A percentile compares a stretch with the other conserved stretches of the same genome.
Evolutionary conservation across 208 protist genomes (phyloP).

Genomic region (Trypanosoma brucei): DNA sequence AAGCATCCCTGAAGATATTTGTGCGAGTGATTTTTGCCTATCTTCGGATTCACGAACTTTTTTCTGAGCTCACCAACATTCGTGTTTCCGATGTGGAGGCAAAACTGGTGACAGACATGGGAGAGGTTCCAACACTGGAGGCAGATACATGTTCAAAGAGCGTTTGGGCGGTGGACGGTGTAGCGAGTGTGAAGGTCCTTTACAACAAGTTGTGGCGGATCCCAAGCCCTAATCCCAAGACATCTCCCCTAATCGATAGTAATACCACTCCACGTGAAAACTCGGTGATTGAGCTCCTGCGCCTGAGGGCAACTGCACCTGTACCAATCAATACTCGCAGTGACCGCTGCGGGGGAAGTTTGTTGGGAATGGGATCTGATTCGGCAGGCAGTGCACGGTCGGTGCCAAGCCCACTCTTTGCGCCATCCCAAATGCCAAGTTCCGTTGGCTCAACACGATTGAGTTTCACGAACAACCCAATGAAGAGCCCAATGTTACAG

Average conservation of each 20-base stretch:
- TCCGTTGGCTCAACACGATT: constrained; percentile 19
- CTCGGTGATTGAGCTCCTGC: neutral
- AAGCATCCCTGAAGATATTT: constrained; percentile 12
- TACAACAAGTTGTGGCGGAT: constrained; percentile 21
- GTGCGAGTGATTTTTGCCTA: constrained; percentile 30
- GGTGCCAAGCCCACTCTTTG: constrained; percentile 22
- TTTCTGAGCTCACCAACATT: constrained; percentile 12
- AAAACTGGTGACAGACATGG: constrained; percentile 7
- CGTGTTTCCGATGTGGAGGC: neutral
- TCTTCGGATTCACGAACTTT: constrained; percentile 26
- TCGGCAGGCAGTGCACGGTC: constrained; percentile 15
- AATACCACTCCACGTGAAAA: neutral
- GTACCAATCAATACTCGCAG: neutral
- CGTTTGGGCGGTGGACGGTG: constrained; percentile 21
- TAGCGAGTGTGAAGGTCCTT: constrained; percentile 12
- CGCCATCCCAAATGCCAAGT: constrained; percentile 9
- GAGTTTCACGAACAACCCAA: constrained; percentile 8
- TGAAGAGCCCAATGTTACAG: constrained; percentile 5
- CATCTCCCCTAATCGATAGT: neutral
- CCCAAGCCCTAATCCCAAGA: neutral
- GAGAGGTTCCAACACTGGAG: constrained; percentile 19
- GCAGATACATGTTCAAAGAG: constrained; percentile 8
- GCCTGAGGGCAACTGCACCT: neutral
- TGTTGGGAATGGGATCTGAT: constrained; percentile 1
- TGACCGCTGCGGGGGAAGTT: constrained; percentile 2